phyloP scores from a whole-genome alignment of 2,329 filamentous ascomycete species.

The Aplosporella prunicola region DNA sequence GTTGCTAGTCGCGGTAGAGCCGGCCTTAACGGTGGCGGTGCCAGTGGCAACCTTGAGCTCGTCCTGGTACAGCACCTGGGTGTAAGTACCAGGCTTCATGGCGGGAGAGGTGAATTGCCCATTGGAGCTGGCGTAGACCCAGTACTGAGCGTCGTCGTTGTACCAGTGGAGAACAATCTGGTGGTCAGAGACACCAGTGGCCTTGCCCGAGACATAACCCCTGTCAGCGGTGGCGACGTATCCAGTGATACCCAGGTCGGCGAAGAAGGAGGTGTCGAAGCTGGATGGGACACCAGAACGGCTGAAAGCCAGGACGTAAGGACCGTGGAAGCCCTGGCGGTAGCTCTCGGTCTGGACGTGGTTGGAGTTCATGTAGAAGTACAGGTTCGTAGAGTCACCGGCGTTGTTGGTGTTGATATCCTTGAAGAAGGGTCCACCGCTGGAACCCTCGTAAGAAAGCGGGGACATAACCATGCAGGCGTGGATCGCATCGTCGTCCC shows the following conservation, averaged over 20 bases:
- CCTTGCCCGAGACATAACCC: slow-evolving; percentile 52
- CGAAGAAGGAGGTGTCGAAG: slow-evolving; percentile 50
- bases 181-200: slow-evolving; percentile 46
- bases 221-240: slow-evolving; percentile 48
- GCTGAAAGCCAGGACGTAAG: slow-evolving; percentile 54
- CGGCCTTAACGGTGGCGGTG: slow-evolving; percentile 48
- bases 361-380: slow-evolving; percentile 54
- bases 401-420: slow-evolving; percentile 59
- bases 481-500: slow-evolving; percentile 40
- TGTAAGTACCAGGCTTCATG: slow-evolving; percentile 61
- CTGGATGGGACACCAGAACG: slow-evolving; percentile 45
- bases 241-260: slow-evolving; percentile 46
- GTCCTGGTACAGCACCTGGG: slow-evolving; percentile 55
- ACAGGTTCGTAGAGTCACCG: slow-evolving; percentile 48
- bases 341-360: slow-evolving; percentile 49
- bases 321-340: slow-evolving; percentile 56
- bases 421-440: slow-evolving; percentile 53
- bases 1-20: slow-evolving; percentile 39
- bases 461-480: slow-evolving; percentile 52
- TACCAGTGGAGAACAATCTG: slow-evolving; percentile 55
- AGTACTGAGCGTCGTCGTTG: slow-evolving; percentile 50
- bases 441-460: slow-evolving; percentile 50
- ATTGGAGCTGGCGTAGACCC: slow-evolving; percentile 46
- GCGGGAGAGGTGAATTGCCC: slow-evolving; percentile 54
- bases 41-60: slow-evolving; percentile 41